Percentiles rank a stretch among this genome's conserved stretches.
Evolutionary conservation across 495 filamentous ascomycete species (phyloP).

Genomic region (Penicillium turbatum): DNA sequence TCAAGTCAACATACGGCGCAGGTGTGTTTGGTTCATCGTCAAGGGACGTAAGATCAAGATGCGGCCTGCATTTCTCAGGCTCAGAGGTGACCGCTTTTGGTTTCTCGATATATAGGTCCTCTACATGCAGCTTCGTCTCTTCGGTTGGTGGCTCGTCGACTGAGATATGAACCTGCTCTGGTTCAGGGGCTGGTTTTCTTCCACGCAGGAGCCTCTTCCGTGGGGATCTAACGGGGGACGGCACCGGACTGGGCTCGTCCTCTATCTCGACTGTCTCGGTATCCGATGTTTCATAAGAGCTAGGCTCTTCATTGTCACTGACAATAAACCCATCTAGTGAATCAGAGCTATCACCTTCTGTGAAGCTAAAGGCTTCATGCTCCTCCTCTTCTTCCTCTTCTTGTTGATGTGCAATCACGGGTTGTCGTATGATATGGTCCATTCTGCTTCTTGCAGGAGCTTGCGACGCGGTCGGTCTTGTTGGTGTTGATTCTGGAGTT

Average conservation of each 20-base stretch:
- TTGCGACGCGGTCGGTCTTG: conserved; percentile 17
- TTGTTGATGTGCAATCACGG: conserved; percentile 11
- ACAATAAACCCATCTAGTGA: conserved; percentile 46
- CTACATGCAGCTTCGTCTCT: not conserved
- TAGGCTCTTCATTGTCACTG: conserved; percentile 44
- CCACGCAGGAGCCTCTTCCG: conserved; percentile 38
- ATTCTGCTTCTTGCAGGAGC: conserved; percentile 13
- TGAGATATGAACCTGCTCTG: conserved; percentile 13
- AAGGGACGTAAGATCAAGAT: too few relatives aligned
- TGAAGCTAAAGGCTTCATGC: not conserved
- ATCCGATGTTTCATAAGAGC: conserved; percentile 36
- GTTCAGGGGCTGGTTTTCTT: conserved; percentile 24
- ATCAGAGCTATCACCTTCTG: conserved; percentile 30
- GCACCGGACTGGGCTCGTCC: conserved; percentile 23
- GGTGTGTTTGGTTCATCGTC: not conserved
- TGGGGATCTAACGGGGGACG: conserved; percentile 22
- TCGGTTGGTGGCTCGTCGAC: conserved; percentile 13
- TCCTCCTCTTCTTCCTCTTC: conserved; percentile 22
- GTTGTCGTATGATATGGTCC: conserved; percentile 8
- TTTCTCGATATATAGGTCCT: not conserved
- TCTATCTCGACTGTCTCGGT: conserved; percentile 25
- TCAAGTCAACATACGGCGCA: not conserved
- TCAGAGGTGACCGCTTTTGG: too few relatives aligned
- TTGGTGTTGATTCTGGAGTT: conserved; percentile 1
- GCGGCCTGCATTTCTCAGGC: not conserved